Base-by-base conservation (phyloP, 1,284 basidiomycete species). In the Fomitopsis schrenkii region DNA sequence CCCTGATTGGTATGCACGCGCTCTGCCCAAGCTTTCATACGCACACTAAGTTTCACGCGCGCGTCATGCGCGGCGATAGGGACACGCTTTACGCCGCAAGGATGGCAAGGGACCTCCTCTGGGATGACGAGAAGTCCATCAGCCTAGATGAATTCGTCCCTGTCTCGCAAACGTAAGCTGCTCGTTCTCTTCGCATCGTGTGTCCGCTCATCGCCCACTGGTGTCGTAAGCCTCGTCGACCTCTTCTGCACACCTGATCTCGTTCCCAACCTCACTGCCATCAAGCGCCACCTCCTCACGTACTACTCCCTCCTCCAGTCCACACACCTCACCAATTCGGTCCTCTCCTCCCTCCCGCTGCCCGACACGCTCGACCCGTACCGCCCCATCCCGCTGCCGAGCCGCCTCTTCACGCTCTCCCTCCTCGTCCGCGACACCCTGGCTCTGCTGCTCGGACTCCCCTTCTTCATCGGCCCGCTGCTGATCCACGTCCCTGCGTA, bases 51-150 rank as follows among this genome's bases (percentile, higher is more conserved):
- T 28, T 48, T 28, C 54, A 44, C 22, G 22, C 52, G 41, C 46
- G 62, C 30, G 38, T 56, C 35, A 5, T 33, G 38, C 14, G 38
- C 44, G n/a, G 17, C 10, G 46, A 28, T 68, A 95, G 93, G 94
- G 89, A 95, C 64, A 92, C 92, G 0, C 80, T 94, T 3, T 92
- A 91, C 71, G 87, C 87, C 36, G 93, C 93, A 12, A 85, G 91
- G 60, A 94, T 96, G 88, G 94, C 95, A 6, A 80, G 93, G 58
- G 92, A 97, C 72, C 77, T 98, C 50, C 79, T 98, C 28, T 98
- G 94, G 93, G 87, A 88, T 67, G 81, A 85, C 60, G 88, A 93
- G 62, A 82, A 83, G 61, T 82, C 84, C 45, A 85, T 97, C 59
- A 80, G 87, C 54, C 82, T 96, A 26, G 84, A 89, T 57, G 87